Base-by-base conservation (phyloP, 139 green algal species). In the Coelastrella sp. region DNA sequence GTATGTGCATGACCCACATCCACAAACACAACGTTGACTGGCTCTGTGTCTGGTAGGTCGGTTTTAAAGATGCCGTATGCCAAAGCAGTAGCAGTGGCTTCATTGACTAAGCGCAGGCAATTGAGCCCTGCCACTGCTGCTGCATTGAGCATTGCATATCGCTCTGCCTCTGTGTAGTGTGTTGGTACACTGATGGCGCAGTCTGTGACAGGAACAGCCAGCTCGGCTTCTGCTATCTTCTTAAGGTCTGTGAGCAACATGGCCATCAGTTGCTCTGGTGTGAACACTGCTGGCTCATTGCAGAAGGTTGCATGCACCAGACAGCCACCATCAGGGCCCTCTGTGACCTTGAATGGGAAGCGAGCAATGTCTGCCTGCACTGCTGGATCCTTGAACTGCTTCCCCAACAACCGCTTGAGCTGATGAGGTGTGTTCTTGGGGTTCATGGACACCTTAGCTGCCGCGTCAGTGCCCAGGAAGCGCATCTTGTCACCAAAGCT, bases 41-140 rank as follows among this genome's bases (percentile, higher is more conserved):
- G 90, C 0, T 98, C 93, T 0, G 88, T 90, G 66, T 98, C 96
- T 3, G 95, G 93, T 50, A 99, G 92, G 83, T 99, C 96, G 11
- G 96, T 99, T 89, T 99, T 99, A 93, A 97, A 99, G 85, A 99
- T 99, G 81, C 98, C 98, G 83, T 99, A 99, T 15, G 94, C 89
- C 40, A 99, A 93, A 7, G 98, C 97, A 1, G 94, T 98, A 74
- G 97, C 97, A 21, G 97, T 99, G 21, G 92, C 98, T 48, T 99
- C 98, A 85, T 98, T 96, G 87, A 99, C 93, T 51, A 99, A 90
- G 34, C 97, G 93, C 86, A 99, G 87, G 87, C 93, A 97, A 86
- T 94, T 93, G 41, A 95, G 68, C 34, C 87, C 91, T 23, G 89
- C 88, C 11, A 86, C 82, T 38, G 80, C 45, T 15, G 88, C 45